These are phyloP conservation scores for Tylopilus sp. DNA, from an alignment of 1,284 basidiomycete species.

Conservation along the genomic window DNA sequence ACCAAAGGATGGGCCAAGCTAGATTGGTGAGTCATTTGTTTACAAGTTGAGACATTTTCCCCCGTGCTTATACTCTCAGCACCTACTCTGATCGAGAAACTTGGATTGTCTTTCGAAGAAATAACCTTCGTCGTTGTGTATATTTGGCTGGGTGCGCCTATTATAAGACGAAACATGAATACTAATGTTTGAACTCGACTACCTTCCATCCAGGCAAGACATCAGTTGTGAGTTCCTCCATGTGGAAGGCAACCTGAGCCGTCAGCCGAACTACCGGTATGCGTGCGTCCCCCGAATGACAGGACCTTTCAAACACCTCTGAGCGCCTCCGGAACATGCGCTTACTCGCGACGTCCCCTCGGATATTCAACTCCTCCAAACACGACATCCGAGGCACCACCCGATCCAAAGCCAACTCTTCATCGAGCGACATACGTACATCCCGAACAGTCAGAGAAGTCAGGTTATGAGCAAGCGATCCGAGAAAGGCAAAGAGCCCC, in stretches of 20 bases:
- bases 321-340: slow-evolving; percentile 9
- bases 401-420: neutral
- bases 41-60: too few species aligned
- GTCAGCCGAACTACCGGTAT: slow-evolving; percentile 9
- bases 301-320: neutral
- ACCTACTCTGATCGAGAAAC: too few species aligned
- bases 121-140: too few species aligned
- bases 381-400: slow-evolving; percentile 10
- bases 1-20: too few species aligned
- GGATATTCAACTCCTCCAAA: slow-evolving; percentile 2
- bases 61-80: too few species aligned
- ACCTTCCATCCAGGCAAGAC: slow-evolving; percentile 4
- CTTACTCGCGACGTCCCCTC: slow-evolving; percentile 3
- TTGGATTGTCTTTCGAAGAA: too few species aligned
- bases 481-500: slow-evolving; percentile 3
- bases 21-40: too few species aligned
- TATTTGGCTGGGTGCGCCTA: too few species aligned
- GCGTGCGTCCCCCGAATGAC: neutral
- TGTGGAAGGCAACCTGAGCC: too few species aligned
- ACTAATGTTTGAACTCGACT: too few species aligned
- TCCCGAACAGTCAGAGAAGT: slow-evolving; percentile 2
- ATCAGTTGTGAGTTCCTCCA: neutral
- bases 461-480: slow-evolving; percentile 2
- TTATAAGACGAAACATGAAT: neutral
- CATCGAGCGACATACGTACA: too few species aligned